Base-by-base conservation (phyloP, 78 protist species). In the Isochrysis galbana region DNA sequence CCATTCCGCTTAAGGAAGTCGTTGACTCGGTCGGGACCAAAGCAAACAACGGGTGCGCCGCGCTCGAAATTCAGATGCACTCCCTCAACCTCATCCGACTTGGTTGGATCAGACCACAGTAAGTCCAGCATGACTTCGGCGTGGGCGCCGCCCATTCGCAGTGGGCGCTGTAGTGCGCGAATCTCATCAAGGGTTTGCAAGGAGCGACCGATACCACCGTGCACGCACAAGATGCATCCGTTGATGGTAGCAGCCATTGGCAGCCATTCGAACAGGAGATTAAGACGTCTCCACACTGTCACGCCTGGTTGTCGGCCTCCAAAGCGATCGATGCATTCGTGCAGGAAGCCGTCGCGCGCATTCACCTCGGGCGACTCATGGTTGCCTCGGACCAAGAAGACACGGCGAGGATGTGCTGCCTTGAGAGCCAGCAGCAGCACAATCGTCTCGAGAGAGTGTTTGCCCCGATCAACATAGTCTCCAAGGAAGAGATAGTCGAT, bases 381-480 rank as follows among this genome's bases (percentile, higher is more conserved):
- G 93, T 94, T 94, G 55, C 96, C 96, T 36, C 96, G 90, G 21
- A 94, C 47, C 42, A 94, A 23, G 87, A 74, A 46, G 45, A 92
- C 83, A 38, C 39, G 51, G 46, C 11, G 21, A 19, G 74, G 74
- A 11, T 61, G 74, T 23, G 10, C n/a, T 32, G 10, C 23, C 67
- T 87, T 92, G 47, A 94, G 93, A 39, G 88, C 25, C 90, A 84
- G 86, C 32, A 94, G 55, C 51, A 92, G 51, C 29, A 61, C 7
- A 19, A 94, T 2, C 70, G 80, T 86, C 84, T 94, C 96, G 46
- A 94, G 93, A 7, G 86, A 54, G 67, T 39, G 41, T 36, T 2
- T 23, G 54, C 96, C 95, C 14, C 96, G 91, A 48, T 94, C 96
- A 25, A 94, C 96, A n/a, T n/a, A 92, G 54, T 94, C 96, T 7